Conservation (phyloP, 495 filamentous ascomycete genomes). For the Sordaria brevicollis region DNA sequence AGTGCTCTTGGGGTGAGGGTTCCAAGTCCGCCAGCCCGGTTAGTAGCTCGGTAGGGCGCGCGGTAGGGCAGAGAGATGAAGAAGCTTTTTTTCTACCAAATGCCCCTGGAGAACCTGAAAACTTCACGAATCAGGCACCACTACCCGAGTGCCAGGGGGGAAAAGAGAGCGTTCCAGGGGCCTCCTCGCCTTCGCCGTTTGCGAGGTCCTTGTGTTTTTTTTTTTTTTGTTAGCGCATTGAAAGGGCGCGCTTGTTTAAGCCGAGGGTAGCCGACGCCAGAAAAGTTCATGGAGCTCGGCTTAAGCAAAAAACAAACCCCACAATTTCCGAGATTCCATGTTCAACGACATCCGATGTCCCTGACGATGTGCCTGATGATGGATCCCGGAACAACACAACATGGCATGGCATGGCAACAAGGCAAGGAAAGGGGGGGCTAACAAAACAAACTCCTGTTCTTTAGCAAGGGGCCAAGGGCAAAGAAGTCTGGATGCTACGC, state of each 20-base stretch:
- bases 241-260: neutral
- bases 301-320: neutral
- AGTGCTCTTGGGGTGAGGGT: neutral
- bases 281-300: neutral
- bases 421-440: neutral
- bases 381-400: neutral
- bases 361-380: neutral
- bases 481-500: neutral
- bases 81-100: neutral
- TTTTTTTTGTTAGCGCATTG: neutral
- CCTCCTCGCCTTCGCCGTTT: neutral
- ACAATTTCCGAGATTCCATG: neutral
- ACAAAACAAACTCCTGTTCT: neutral
- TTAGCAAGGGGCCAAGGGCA: neutral
- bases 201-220: neutral
- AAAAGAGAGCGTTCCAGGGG: neutral
- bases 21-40: neutral
- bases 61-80: neutral
- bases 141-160: neutral
- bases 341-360: neutral
- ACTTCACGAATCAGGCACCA: neutral
- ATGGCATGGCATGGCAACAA: neutral
- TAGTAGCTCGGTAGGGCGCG: neutral
- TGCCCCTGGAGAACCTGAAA: too few species aligned
- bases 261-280: neutral